Conservation (phyloP, 2,329 filamentous ascomycete species). For the Fusarium verticillioides region DNA sequence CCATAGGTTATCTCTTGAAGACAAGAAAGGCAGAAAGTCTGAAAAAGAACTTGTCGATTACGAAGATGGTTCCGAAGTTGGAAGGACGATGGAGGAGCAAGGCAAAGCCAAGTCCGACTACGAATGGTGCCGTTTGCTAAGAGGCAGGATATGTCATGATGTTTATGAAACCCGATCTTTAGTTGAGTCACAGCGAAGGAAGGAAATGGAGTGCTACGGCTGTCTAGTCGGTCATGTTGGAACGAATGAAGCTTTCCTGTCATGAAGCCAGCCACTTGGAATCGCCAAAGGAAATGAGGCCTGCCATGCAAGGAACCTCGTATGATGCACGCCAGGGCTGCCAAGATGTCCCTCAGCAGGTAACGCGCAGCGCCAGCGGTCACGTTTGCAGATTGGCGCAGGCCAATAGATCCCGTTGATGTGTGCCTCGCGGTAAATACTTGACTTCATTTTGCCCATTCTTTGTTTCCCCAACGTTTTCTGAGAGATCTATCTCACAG, state of each 20-base stretch:
- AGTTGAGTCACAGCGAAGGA: neutral
- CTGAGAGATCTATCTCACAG: too few species aligned
- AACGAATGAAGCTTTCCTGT: fast-evolving
- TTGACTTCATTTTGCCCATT: too few species aligned
- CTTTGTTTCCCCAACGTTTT: too few species aligned
- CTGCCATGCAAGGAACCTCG: neutral
- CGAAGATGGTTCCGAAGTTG: neutral
- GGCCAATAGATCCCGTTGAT: neutral
- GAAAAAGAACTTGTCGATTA: neutral
- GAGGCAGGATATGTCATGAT: fast-evolving
- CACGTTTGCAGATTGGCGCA: neutral
- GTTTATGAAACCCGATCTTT: fast-evolving
- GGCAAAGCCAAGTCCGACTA: too few species aligned
- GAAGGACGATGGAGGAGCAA: neutral
- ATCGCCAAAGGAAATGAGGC: neutral
- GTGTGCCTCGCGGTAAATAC: neutral
- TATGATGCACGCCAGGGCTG: neutral
- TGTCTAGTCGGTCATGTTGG: neutral
- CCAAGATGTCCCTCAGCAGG: fast-evolving
- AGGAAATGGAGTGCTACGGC: too few species aligned
- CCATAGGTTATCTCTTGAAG: neutral
- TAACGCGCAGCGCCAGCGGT: neutral
- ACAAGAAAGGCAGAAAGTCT: neutral
- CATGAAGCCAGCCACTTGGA: neutral
- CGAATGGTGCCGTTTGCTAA: neutral